Conservation (phyloP, 2,329 filamentous ascomycete species). For the Venturiaceae sp. region DNA sequence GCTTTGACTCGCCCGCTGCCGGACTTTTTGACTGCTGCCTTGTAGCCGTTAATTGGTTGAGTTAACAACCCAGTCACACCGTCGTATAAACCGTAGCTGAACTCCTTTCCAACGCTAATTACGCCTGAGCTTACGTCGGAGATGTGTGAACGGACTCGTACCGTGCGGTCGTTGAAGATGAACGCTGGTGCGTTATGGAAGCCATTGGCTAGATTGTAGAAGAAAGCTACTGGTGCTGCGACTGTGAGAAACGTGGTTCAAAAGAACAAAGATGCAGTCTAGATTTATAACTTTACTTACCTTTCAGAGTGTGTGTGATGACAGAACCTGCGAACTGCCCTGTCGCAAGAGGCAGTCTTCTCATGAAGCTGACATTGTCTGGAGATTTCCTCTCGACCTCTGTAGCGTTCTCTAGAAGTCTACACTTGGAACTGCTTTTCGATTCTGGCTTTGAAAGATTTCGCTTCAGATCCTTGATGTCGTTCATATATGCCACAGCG, state of each 20-base stretch:
- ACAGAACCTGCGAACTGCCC: neutral
- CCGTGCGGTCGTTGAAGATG: neutral
- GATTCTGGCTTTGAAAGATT: neutral
- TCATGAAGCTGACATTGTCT: neutral
- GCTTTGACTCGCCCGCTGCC: neutral
- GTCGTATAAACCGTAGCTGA: neutral
- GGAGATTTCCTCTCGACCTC: neutral
- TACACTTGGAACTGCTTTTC: no score
- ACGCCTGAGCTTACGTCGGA: neutral
- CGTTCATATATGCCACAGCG: neutral
- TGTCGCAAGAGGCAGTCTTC: neutral
- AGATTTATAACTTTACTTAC: neutral
- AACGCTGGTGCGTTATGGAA: constrained; percentile 2
- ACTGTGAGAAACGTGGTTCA: neutral
- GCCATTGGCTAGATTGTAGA: constrained; percentile 5
- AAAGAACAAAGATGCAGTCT: neutral
- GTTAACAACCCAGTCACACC: neutral
- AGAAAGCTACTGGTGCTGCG: neutral
- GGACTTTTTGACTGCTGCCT: neutral
- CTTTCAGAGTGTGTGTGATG: neutral
- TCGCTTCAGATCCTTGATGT: neutral
- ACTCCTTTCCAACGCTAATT: neutral
- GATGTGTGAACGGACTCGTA: neutral
- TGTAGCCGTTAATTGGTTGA: neutral
- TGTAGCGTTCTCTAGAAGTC: neutral